Evolutionary conservation across 1,284 basidiomycete genomes (phyloP), one percentile per base, ranked within the genome.

Genomic region (Ustilago sp.): DNA sequence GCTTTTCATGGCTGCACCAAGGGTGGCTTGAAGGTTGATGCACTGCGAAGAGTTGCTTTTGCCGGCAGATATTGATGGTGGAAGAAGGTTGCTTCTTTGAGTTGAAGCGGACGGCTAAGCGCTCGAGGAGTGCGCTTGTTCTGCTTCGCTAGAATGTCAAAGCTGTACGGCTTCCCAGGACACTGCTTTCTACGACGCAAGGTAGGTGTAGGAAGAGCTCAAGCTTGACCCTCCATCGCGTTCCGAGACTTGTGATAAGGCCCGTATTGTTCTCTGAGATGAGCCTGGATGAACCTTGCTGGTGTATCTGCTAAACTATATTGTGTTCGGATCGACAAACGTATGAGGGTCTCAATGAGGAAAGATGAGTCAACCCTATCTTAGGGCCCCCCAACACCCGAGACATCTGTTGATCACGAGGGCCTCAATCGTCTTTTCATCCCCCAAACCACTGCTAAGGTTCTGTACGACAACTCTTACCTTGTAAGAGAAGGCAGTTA

Each of bases 1-100:
- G 48, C 48, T 12, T 5, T 31, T 50, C 48, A 50, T 50, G 48
- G 48, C 34, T 38, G 32, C 36, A 51, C 28, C 48, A 51, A 32
- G 34, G n/a, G 53, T 55, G 35, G 35, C 23, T 41, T 38, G 23
- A 53, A 19, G 17, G 34, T 53, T 36, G 34, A 4, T 31, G 51
- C 48, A 8, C 51, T 36, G 34, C 51, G 8, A 11, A 4, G 34
- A 23, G 32, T 15, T 36, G 17, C 23, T 31, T 53, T 53, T 34
- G 34, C 51, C 31, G 48, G 11, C 31, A 32, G 28, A 32, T 11
- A 50, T 50, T 17, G 48, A 32, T 50, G 8, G 11, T 8, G 28
- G 8, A 50, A 50, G 6, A 50, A 19, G n/a, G 41, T 31, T 31
- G 48, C 8, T 36, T 34, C 36, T 54, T 28, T n/a, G 52, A 54